Evolutionary conservation across 2,329 filamentous ascomycete genomes (phyloP), one percentile per base, ranked within the genome.

Genomic region (Coleophoma eucalyptorum): DNA sequence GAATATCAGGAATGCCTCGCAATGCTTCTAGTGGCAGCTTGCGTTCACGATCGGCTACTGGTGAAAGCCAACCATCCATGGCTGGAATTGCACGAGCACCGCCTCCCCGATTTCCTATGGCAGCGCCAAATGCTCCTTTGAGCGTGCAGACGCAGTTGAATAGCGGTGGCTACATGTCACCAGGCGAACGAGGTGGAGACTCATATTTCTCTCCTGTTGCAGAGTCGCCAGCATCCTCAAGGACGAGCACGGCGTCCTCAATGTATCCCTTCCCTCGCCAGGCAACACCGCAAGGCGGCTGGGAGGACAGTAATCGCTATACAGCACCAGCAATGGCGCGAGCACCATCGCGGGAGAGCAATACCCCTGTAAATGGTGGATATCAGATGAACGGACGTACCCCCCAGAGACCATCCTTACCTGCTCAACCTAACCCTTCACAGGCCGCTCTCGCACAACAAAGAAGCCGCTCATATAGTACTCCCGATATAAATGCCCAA

Each of bases 121-220:
- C 52, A 10, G 70, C 88, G 52, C 81, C 81, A 31, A 75, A 78
- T 26, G 76, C 76, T 0, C 75, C 80, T 2, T 77, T 96, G 42
- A 90, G 83, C 54, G 70, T 97, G 21, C 88, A 93, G 62, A 85
- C 80, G 1, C 73, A 78, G 55, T 56, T 69, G 45, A 56, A 58
- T 8, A 44, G 52, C 32, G 56, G 63, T 16, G 61, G 63, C 16
- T 65, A 72, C 43, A 69, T 75, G 46, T 68, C 70, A 6, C 63
- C 65, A 35, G 51, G 53, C 37, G 58, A 61, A 44, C 57, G 60
- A 45, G 55, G 53, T 32, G 63, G 62, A 5, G 90, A 91, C 52
- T 97, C 92, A 3, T 97, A 97, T 70, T 99, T 99, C 69, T 97
- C 93, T 0, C 94, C 94, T 0, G 80, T 86, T 2, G 80, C 79